Base-by-base conservation (phyloP, 2,329 filamentous ascomycete genomes). In the Leptographium radiaticola region DNA sequence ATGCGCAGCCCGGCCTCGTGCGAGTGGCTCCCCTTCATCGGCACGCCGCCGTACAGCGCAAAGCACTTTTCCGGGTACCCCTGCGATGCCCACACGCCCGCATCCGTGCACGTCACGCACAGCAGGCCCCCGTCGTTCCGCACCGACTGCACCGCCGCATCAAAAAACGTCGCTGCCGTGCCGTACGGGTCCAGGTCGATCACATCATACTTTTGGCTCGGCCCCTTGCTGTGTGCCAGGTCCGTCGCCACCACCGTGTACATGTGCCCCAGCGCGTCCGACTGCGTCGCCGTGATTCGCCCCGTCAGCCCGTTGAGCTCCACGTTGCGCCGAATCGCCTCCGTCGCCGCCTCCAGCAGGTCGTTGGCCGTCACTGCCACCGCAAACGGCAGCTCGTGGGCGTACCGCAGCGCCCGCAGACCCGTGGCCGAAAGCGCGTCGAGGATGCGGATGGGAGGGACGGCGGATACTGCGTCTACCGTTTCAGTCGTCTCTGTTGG, bases 141-240 rank as follows among this genome's bases (percentile, higher is more conserved):
- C 9, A 96, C 79, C 1, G 87, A 82, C 68, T 96, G 90, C 10
- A 98, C 75, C 1, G 93, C 89, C 1, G 88, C 83, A 65, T 98
- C 93, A 53, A 98, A 77, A 67, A 98, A 98, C 1, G 88, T 87
- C 11, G 87, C 88, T 1, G 91, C 93, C 0, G 89, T 94, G 44
- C 93, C 93, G 63, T 98, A 98, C 0, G 93, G 93, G 66, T 98
- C 93, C 34, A 98, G 77, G 66, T 98, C 93, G 59, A 98, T 93
- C 25, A 96, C 90, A 67, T 97, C 88, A 66, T 95, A 98, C 63
- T 81, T 76, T 58, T 71, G 70, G 36, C 68, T 65, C 51, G 18
- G 36, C 66, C 25, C 64, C 8, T 36, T 16, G 38, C 1, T 18
- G 39, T 30, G 13, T 4, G 75, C 67, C 39, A 77, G 65, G 53